Evolutionary conservation across 2,329 filamentous ascomycete genomes (phyloP).

Genomic region (Calonectria crousiana): DNA sequence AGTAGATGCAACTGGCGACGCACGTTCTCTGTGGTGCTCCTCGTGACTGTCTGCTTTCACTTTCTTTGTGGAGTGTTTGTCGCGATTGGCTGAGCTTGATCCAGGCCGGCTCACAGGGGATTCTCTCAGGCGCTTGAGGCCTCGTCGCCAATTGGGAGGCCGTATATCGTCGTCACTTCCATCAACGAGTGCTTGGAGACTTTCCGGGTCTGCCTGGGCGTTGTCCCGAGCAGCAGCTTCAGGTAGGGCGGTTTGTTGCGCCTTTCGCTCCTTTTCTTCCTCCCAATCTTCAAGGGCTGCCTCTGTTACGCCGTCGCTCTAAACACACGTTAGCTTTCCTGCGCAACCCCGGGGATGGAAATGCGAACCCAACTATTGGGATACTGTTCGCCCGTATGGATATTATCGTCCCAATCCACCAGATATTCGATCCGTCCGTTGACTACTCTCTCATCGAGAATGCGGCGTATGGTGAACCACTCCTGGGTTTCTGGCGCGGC

Average conservation of each 20-base stretch:
- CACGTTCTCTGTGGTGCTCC: constrained; percentile 46
- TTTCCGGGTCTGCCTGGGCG: neutral
- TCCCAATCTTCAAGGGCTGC: constrained; percentile 51
- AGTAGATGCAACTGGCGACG: constrained; percentile 45
- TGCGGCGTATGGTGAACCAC: constrained; percentile 51
- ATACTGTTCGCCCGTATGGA: constrained; percentile 48
- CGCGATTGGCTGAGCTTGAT: constrained; percentile 29
- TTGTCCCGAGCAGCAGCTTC: constrained; percentile 2
- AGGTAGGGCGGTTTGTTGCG: constrained; percentile 1
- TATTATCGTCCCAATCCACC: constrained; percentile 54
- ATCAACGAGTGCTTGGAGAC: constrained; percentile 4
- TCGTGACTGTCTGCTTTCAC: constrained; percentile 34
- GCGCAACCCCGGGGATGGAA: constrained; percentile 10
- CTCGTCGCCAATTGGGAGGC: constrained; percentile 44
- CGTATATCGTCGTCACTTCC: constrained; percentile 38
- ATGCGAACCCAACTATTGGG: constrained; percentile 50
- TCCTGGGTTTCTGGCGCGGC: constrained; percentile 37
- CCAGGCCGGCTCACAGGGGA: constrained; percentile 26
- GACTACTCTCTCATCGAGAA: constrained; percentile 49
- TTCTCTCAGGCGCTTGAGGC: constrained; percentile 29
- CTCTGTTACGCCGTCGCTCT: constrained; percentile 48
- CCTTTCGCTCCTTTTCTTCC: constrained; percentile 32
- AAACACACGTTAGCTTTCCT: constrained; percentile 35
- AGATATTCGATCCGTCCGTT: constrained; percentile 48
- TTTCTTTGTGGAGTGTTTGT: constrained; percentile 37